Evolutionary conservation across 805 yeast genomes (phyloP).

Genomic region (Wickerhamomyces bovis): DNA sequence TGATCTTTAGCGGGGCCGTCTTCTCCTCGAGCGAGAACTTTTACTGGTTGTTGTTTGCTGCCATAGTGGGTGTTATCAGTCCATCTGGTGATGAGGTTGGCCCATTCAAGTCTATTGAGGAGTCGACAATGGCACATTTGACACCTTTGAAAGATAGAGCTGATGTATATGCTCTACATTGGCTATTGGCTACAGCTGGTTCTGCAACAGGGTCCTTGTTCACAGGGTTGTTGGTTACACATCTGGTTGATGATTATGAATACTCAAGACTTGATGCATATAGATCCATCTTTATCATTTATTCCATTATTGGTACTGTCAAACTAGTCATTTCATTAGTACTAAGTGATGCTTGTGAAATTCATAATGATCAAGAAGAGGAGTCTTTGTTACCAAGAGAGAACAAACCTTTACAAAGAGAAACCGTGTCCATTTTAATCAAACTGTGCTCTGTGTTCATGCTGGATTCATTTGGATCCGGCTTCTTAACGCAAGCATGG

Average conservation of each 20-base stretch:
- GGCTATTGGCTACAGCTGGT: slow-evolving; percentile 63
- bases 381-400: slow-evolving; percentile 11
- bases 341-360: slow-evolving; percentile 50
- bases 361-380: slow-evolving; percentile 12
- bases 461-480: slow-evolving; percentile 82
- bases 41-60: slow-evolving; percentile 55
- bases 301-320: slow-evolving; percentile 46
- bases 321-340: slow-evolving; percentile 47
- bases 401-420: slow-evolving; percentile 27
- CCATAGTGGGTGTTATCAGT: slow-evolving; percentile 79
- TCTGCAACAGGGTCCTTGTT: slow-evolving; percentile 64
- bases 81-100: slow-evolving; percentile 91
- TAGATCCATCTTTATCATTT: slow-evolving; percentile 48
- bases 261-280: slow-evolving; percentile 41
- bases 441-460: slow-evolving; percentile 59
- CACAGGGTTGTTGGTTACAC: slow-evolving; percentile 56
- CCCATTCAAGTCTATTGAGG: slow-evolving; percentile 83
- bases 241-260: slow-evolving; percentile 27
- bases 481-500: slow-evolving; percentile 89
- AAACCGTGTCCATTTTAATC: slow-evolving; percentile 37
- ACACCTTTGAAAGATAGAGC: slow-evolving; percentile 62
- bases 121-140: slow-evolving; percentile 73
- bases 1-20: slow-evolving; percentile 60
- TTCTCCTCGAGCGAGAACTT: slow-evolving; percentile 55
- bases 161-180: slow-evolving; percentile 70